A percentile compares a stretch with the other conserved stretches of the same genome.
phyloP scores from a whole-genome alignment of 768 basidiomycete species.

The Dioszegia crocea region DNA sequence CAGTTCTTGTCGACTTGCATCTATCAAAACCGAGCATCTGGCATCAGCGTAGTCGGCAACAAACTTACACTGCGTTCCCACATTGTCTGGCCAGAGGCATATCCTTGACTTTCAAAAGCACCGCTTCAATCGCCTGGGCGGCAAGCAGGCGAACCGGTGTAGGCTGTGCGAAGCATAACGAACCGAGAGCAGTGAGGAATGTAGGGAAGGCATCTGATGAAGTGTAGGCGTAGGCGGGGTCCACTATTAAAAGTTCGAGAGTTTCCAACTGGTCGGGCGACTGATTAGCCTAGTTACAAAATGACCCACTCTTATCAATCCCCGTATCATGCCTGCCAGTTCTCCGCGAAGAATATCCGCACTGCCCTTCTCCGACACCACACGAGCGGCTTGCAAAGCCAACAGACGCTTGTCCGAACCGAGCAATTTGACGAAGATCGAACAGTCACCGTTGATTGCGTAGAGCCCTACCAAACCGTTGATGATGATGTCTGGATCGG shows the following conservation, averaged over 20 bases:
- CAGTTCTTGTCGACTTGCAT: slow-evolving; percentile 27
- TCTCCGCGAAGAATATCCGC: slow-evolving; percentile 5
- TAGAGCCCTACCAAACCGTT: slow-evolving; percentile 70
- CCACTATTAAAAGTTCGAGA: slow-evolving; percentile 20
- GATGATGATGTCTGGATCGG: slow-evolving; percentile 70
- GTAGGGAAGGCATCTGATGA: slow-evolving; percentile 7
- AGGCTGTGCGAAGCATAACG: slow-evolving; percentile 22
- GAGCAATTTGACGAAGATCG: slow-evolving; percentile 62
- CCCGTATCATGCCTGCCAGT: slow-evolving; percentile 11
- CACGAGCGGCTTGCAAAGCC: slow-evolving; percentile 67
- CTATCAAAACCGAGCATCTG: slow-evolving; percentile 31
- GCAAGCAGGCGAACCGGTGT: slow-evolving; percentile 16
- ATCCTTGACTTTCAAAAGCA: not conserved
- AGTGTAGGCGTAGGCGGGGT: slow-evolving; percentile 22
- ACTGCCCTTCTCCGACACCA: slow-evolving; percentile 61
- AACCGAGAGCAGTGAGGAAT: slow-evolving; percentile 16
- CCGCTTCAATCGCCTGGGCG: not conserved
- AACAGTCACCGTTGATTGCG: slow-evolving; percentile 61
- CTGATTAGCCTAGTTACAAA: not conserved
- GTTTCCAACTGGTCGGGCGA: slow-evolving; percentile 14
- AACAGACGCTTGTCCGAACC: slow-evolving; percentile 67
- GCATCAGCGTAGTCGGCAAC: not conserved
- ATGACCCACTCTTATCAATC: slow-evolving; percentile 29
- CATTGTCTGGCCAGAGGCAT: not conserved
- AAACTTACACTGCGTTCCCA: slow-evolving; percentile 3